Base-by-base conservation (phyloP, 306 rosid species). In the Elaeagnus macrophylla region DNA sequence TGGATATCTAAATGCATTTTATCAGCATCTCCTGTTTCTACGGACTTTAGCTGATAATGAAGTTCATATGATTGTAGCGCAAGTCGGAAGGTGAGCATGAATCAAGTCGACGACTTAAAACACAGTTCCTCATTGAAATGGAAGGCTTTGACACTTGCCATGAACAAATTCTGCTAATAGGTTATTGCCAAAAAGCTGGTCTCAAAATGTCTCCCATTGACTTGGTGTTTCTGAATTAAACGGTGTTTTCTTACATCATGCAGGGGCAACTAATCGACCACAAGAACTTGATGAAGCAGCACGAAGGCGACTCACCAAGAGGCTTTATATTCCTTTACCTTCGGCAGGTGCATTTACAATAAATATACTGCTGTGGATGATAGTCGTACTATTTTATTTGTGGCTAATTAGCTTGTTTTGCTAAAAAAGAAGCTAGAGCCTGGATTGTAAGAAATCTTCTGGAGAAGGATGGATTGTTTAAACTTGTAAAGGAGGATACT, bases 281-380 rank as follows among this genome's bases (percentile, higher is more conserved):
- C 93, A 87, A 66, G 99, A 87, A 69, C 96, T 87, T 53, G 99
- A 87, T 73, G 99, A 84, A 80, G 99, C 94, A 52, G 99, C 99
- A 47, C 77, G 96, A 54, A 82, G 99, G 79, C 84, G 94, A 59
- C 99, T 87, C 48, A 75, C 94, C 19, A 91, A 87, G 75, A 69
- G 99, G 67, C 95, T 87, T 9, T 87, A 91, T 50, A 91, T 91
- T 25, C 96, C 99, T 51, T 81, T 91, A 62, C 99, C 96, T 46
- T 84, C 89, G 49, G 53, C 87, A 71, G 95, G 99, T 91, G 54
- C 62, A 67, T 54, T 60, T 76, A 44, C 49, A 20, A 41, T 56
- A 41, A 54, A 39, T 55, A 47, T 40, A 54, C 57, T 53, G 38
- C 46, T 40, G 39, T 59, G 45, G 16, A 18, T 44, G n/a, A 53